phyloP scores from a whole-genome alignment of 345 rosid genomes.

The Turritis glabra region DNA sequence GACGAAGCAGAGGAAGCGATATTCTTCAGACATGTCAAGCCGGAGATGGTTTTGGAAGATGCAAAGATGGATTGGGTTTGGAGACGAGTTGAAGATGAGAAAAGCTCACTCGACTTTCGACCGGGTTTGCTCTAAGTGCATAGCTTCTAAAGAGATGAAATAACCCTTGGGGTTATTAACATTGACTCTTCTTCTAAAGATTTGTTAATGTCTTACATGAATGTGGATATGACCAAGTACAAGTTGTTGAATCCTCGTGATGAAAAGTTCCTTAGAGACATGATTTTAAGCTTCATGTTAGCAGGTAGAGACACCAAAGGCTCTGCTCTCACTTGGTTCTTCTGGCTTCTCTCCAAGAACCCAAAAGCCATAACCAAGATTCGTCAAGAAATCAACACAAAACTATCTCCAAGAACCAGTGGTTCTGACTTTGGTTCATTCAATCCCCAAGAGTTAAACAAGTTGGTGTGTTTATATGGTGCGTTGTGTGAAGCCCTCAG shows the following conservation, averaged over 20 bases:
- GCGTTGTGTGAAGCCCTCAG: constrained; percentile 38
- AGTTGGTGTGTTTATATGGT: constrained; percentile 46
- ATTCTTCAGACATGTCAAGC: constrained; percentile 33
- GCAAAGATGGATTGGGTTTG: constrained; percentile 38
- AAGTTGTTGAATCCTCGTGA: constrained; percentile 11
- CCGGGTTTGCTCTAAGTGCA: constrained; percentile 16
- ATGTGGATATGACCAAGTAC: constrained; percentile 23
- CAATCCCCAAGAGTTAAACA: constrained; percentile 13
- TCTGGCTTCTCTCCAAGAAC: constrained; percentile 41
- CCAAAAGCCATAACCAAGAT: constrained; percentile 29
- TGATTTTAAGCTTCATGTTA: constrained; percentile 23
- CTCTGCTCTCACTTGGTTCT: constrained; percentile 45
- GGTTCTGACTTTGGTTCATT: not conserved
- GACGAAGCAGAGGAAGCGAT: constrained; percentile 42
- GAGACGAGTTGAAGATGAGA: constrained; percentile 43
- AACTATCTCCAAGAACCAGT: constrained; percentile 14
- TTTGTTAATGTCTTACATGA: constrained; percentile 34
- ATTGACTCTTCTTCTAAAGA: constrained; percentile 16
- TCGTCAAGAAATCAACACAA: constrained; percentile 35
- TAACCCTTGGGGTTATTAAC: not conserved
- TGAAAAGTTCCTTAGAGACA: constrained; percentile 41
- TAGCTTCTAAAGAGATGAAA: constrained; percentile 37
- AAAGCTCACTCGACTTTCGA: constrained; percentile 26
- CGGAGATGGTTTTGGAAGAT: constrained; percentile 33
- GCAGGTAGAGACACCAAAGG: constrained; percentile 41